Percentiles rank a stretch among this genome's conserved stretches.
Evolutionary conservation across 1,284 basidiomycete genomes (phyloP).

Genomic region (Ganoderma boninense): DNA sequence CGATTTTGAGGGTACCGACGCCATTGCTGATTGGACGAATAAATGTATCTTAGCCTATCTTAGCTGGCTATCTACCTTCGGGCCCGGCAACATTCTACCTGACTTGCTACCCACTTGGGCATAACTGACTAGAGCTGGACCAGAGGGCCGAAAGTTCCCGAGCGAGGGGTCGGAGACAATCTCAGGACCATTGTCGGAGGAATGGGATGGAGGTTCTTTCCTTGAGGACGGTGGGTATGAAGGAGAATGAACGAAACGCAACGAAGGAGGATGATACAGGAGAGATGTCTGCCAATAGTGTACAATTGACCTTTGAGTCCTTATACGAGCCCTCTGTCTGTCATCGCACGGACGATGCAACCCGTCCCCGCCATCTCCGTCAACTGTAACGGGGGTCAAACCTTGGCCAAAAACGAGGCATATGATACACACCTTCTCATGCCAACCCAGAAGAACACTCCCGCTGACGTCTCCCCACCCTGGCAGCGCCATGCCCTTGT

Average conservation of each 20-base stretch:
- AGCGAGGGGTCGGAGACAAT: not conserved
- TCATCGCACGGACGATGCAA: slow-evolving; percentile 98
- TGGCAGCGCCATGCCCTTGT: slow-evolving; percentile 93
- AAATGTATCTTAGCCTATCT: not conserved
- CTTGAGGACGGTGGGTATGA: not conserved
- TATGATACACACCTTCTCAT: slow-evolving; percentile 82
- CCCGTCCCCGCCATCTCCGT: slow-evolving; percentile 96
- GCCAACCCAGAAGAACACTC: slow-evolving; percentile 93
- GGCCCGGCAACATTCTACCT: too few species aligned
- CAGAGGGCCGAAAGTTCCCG: not conserved
- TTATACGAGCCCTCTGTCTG: slow-evolving; percentile 86
- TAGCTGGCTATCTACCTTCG: too few species aligned
- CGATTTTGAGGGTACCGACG: not conserved
- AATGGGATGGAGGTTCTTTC: not conserved
- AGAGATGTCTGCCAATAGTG: slow-evolving; percentile 14
- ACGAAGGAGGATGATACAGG: slow-evolving; percentile 4
- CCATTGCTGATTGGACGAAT: not conserved
- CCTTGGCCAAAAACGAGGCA: slow-evolving; percentile 14
- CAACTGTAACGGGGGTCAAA: slow-evolving; percentile 60
- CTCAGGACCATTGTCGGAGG: not conserved
- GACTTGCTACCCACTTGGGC: not conserved
- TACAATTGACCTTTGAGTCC: slow-evolving; percentile 22
- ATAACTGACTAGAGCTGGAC: not conserved
- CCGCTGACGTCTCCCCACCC: slow-evolving; percentile 87
- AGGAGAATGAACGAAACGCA: not conserved